Percentiles rank a stretch among this genome's conserved stretches.
phyloP scores from a whole-genome alignment of 2,329 filamentous ascomycete genomes.

The Amylocarpus encephaloides region DNA sequence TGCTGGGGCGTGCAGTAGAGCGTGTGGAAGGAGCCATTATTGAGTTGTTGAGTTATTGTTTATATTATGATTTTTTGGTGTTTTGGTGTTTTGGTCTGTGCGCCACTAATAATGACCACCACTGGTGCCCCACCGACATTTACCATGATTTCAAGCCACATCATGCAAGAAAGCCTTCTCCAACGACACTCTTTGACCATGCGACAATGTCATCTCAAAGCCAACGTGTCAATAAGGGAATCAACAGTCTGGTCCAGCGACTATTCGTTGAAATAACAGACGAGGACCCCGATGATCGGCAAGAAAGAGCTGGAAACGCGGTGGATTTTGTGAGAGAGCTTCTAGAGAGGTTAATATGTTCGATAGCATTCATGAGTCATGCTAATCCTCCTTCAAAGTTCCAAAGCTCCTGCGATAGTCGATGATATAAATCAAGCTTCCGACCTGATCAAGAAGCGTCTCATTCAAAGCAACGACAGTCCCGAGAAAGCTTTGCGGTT shows the following conservation, averaged over 20 bases:
- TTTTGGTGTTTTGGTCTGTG: too few species aligned
- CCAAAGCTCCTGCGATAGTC: constrained; percentile 28
- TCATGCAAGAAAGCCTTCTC: not conserved
- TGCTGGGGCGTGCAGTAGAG: too few species aligned
- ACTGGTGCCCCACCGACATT: too few species aligned
- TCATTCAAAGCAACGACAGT: constrained; percentile 70
- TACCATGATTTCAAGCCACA: not conserved
- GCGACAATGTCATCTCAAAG: constrained; percentile 30
- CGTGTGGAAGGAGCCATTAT: too few species aligned
- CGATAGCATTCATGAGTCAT: not conserved
- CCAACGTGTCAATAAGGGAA: constrained; percentile 69
- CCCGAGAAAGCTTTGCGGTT: constrained; percentile 74
- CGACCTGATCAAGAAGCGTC: constrained; percentile 82
- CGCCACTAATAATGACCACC: too few species aligned
- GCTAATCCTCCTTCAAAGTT: constrained; percentile 16
- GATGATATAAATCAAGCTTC: constrained; percentile 77
- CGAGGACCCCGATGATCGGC: constrained; percentile 60
- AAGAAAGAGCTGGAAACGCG: constrained; percentile 62
- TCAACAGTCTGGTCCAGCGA: constrained; percentile 71
- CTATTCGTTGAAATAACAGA: constrained; percentile 60
- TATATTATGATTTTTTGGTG: too few species aligned
- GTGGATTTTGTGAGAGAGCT: constrained; percentile 43
- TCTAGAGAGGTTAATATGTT: constrained; percentile 34
- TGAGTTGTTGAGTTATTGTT: too few species aligned
- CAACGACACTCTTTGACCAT: constrained; percentile 20